Evolutionary conservation across 106 monocot species (phyloP).

Genomic region (Allium cepa): DNA sequence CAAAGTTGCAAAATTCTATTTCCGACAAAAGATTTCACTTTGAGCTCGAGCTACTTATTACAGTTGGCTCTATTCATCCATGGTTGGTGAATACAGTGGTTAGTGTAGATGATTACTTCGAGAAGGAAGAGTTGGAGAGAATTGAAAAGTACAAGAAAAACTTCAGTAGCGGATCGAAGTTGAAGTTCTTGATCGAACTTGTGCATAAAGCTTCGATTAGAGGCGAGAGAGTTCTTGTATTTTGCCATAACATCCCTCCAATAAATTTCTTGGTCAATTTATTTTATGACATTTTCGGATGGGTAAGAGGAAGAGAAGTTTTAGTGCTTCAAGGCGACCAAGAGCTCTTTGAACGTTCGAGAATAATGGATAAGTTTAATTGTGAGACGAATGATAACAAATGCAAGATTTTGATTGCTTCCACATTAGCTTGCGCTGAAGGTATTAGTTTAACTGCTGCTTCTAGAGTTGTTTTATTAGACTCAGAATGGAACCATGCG

Average conservation of each 20-base stretch:
- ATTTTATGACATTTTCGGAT: slow-evolving; percentile 38
- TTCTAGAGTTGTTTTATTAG: slow-evolving; percentile 64
- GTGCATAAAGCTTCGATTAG: slow-evolving; percentile 41
- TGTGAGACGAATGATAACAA: slow-evolving; percentile 19
- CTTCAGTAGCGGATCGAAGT: slow-evolving; percentile 41
- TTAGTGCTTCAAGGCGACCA: slow-evolving; percentile 66
- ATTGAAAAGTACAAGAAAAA: slow-evolving; percentile 29
- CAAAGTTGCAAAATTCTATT: slow-evolving; percentile 30
- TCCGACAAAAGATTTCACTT: slow-evolving; percentile 26
- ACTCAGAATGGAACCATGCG: slow-evolving; percentile 80
- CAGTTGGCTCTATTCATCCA: slow-evolving; percentile 64
- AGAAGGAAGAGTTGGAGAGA: slow-evolving; percentile 25
- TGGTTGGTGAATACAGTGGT: slow-evolving; percentile 44
- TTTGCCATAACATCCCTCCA: slow-evolving; percentile 59
- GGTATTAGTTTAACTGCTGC: slow-evolving; percentile 68
- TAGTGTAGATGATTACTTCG: slow-evolving; percentile 35
- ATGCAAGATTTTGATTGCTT: slow-evolving; percentile 28
- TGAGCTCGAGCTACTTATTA: slow-evolving; percentile 47
- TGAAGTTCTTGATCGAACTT: slow-evolving; percentile 56
- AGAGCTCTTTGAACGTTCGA: slow-evolving; percentile 35
- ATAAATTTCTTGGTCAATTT: slow-evolving; percentile 40
- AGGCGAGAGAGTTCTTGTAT: slow-evolving; percentile 64
- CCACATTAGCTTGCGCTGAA: slow-evolving; percentile 66
- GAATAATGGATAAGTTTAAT: slow-evolving; percentile 63
- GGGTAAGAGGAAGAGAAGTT: slow-evolving; percentile 45